phyloP scores from a whole-genome alignment of 176 grass and related monocot genomes.

The bread wheat (Triticum aestivum) region IWGSC_CS_RefSeq_v2.1 NC_057804.1:70947511-70948010 shows the following conservation, averaged over 20 bases:
- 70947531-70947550: too few relatives aligned
- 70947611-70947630: too few relatives aligned
- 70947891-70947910: slow-evolving; percentile 26
- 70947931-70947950: slow-evolving; percentile 85
- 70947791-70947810: background rate
- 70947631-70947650: too few relatives aligned
- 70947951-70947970: slow-evolving; percentile 38
- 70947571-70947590: too few relatives aligned
- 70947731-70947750: background rate
- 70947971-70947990: slow-evolving; percentile 29
- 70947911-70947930: slow-evolving; percentile 85
- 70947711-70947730: slow-evolving; percentile 1
- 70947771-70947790: background rate
- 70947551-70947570: too few relatives aligned
- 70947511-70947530: too few relatives aligned
- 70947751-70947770: background rate
- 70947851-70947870: slow-evolving; percentile 47
- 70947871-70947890: slow-evolving; percentile 24
- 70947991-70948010: slow-evolving; percentile 7
- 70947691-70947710: background rate
- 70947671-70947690: too few relatives aligned
- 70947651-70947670: too few relatives aligned
- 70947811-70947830: slow-evolving; percentile 13
- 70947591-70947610: too few relatives aligned
- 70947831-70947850: slow-evolving; percentile 64